Evolutionary conservation across 2,329 filamentous ascomycete genomes (phyloP).

Genomic region (Pseudopithomyces maydicus): DNA sequence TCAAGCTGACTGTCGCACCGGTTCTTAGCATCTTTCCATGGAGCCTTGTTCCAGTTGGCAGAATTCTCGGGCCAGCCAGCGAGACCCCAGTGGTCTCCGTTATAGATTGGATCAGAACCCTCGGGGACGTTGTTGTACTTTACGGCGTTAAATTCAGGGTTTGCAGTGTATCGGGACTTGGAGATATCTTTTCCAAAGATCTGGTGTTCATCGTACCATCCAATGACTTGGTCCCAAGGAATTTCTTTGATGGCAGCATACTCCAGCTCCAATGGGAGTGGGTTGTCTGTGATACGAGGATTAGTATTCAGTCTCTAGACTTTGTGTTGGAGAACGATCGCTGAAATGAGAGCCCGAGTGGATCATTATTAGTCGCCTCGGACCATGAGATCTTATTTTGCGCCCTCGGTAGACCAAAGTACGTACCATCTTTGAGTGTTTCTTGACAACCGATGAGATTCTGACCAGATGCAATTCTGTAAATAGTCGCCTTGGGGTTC

Average conservation of each 20-base stretch:
- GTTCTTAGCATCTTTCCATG: not conserved
- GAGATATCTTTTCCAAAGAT: not conserved
- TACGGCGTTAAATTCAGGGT: not conserved
- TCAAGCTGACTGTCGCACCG: no score
- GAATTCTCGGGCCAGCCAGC: not conserved
- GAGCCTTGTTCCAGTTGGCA: not conserved
- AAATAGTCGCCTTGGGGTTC: not conserved
- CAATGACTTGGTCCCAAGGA: slow-evolving; percentile 1
- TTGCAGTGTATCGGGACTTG: not conserved
- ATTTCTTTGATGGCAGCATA: not conserved
- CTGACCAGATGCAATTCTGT: not conserved
- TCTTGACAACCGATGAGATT: not conserved
- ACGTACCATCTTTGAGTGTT: not conserved
- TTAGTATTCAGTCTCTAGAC: not conserved
- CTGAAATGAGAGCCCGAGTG: no score
- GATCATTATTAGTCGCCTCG: no score
- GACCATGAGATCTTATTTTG: no score
- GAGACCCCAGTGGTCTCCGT: not conserved
- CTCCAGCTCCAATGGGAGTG: not conserved
- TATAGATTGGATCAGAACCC: not conserved
- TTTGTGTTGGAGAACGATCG: no score
- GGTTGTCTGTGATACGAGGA: not conserved
- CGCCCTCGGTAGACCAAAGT: not conserved
- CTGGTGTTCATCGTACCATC: not conserved
- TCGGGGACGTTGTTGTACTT: not conserved